phyloP scores from a whole-genome alignment of 2,329 filamentous ascomycete genomes.

The Fusarium buxicola region DNA sequence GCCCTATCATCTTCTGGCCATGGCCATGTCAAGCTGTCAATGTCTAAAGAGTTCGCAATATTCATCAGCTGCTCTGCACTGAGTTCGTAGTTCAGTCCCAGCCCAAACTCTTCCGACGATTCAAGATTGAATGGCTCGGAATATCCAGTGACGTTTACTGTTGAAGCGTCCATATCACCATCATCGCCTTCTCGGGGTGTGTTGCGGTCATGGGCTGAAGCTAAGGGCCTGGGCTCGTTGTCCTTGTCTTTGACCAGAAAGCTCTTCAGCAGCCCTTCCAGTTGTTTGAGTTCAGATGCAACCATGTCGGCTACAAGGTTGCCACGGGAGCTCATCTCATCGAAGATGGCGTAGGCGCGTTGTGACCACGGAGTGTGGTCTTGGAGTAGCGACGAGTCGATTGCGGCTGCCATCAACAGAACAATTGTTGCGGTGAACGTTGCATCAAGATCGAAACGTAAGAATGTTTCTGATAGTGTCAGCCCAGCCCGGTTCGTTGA shows the following conservation, averaged over 20 bases:
- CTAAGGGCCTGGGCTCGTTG: constrained; percentile 3
- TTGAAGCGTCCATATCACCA: neutral
- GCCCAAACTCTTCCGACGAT: constrained; percentile 13
- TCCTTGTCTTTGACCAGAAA: constrained; percentile 2
- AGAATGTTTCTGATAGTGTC: constrained; percentile 23
- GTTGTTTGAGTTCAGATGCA: constrained; percentile 22
- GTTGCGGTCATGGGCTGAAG: neutral
- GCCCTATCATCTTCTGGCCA: constrained; percentile 20
- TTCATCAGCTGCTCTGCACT: constrained; percentile 37
- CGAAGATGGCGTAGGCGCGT: constrained; percentile 56
- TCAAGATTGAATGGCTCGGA: constrained; percentile 8
- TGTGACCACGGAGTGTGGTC: constrained; percentile 52
- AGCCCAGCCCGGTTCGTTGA: accelerated
- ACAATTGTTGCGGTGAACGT: constrained; percentile 51
- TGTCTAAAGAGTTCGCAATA: constrained; percentile 34
- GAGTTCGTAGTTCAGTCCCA: constrained; percentile 34
- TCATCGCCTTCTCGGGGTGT: constrained; percentile 3
- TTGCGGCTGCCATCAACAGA: constrained; percentile 52
- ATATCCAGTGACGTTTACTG: constrained; percentile 8
- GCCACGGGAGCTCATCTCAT: constrained; percentile 59
- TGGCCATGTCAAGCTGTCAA: constrained; percentile 40
- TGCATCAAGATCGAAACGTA: constrained; percentile 30
- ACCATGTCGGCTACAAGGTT: constrained; percentile 59
- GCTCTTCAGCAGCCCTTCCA: constrained; percentile 17
- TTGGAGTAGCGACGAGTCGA: constrained; percentile 52